These are phyloP conservation scores for Colletotrichum tamarilloi DNA, from an alignment of 2,329 filamentous ascomycete genomes.

Conservation along the genomic window DNA sequence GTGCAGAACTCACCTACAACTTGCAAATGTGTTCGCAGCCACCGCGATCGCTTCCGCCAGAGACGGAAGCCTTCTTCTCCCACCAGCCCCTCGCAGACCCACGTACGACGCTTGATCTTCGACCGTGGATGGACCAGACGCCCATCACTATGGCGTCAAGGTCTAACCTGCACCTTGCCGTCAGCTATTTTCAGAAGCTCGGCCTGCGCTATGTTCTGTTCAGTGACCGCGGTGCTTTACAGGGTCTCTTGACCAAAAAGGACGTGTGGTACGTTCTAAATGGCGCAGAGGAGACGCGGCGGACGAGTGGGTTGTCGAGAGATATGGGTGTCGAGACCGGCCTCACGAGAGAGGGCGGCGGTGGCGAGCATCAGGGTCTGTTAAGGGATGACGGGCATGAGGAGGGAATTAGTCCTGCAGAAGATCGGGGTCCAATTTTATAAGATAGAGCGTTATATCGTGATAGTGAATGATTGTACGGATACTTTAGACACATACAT, in stretches of 20 bases:
- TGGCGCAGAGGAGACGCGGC: constrained; percentile 73
- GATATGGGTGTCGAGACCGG: constrained; percentile 46
- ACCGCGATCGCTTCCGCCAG: constrained; percentile 69
- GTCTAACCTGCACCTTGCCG: constrained; percentile 83
- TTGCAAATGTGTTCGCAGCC: constrained; percentile 70
- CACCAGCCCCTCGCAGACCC: constrained; percentile 87
- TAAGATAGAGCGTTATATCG: constrained; percentile 19
- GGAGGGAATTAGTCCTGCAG: constrained; percentile 42
- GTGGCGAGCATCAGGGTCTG: constrained; percentile 56
- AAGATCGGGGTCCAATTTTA: constrained; percentile 33
- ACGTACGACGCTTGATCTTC: constrained; percentile 81
- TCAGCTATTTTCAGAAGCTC: constrained; percentile 94
- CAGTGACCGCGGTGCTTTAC: constrained; percentile 81
- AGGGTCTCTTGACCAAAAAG: constrained; percentile 94
- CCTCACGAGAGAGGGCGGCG: constrained; percentile 50
- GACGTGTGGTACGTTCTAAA: constrained; percentile 96
- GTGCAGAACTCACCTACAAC: constrained; percentile 88
- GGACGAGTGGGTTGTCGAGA: constrained; percentile 46
- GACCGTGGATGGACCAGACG: constrained; percentile 99
- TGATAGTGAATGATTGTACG: not conserved
- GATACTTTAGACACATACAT: not conserved
- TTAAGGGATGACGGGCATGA: constrained; percentile 50
- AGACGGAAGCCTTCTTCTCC: constrained; percentile 85
- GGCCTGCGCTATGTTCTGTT: constrained; percentile 93
- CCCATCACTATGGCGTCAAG: constrained; percentile 88